Evolutionary conservation across 2,329 filamentous ascomycete species (phyloP), one percentile per base, ranked within the genome.

Genomic region (Intubia oerlemansii): DNA sequence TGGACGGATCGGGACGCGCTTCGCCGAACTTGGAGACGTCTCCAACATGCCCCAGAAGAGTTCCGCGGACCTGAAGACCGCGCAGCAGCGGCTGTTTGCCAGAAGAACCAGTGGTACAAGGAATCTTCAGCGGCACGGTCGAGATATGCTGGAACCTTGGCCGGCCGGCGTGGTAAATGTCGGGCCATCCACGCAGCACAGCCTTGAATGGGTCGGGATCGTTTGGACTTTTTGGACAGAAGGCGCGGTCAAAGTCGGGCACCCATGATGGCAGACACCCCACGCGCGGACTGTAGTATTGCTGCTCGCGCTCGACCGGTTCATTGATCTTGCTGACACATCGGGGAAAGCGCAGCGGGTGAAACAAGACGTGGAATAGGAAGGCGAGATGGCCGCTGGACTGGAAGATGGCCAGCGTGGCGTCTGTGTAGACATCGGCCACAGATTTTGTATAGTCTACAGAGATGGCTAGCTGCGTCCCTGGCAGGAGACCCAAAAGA

Each of bases 211-310:
- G 23, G 34, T 33, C 32, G 10, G n/a, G n/a, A n/a, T n/a, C n/a
- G n/a, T n/a, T 23, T 7, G 20, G 24, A 25, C 29, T 34, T 32
- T 11, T 16, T n/a, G 13, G 28, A 29, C 8, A 20, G 17, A n/a
- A n/a, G 25, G 21, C 28, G 33, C 28, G 25, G 31, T 35, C 33
- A 17, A 35, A 30, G 25, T 35, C 32, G 16, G 33, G 33, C 3
- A n/a, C 30, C 34, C 34, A 36, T 4, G 34, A 34, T 0, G 34
- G 32, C 15, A 36, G 24, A 16, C 20, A 13, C 17, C 15, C 26
- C 16, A 27, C 33, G 11, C 30, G 33, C 13, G 10, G 10, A 16
- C 16, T 21, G 5, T 15, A 5, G 13, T 11, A 11, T 22, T 29
- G 16, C 13, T 6, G 10, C 5, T 17, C 24, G 5, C 29, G n/a